Evolutionary conservation across 2,329 filamentous ascomycete species (phyloP), one percentile per base, ranked within the genome.

Genomic region (Trichoderma breve): DNA sequence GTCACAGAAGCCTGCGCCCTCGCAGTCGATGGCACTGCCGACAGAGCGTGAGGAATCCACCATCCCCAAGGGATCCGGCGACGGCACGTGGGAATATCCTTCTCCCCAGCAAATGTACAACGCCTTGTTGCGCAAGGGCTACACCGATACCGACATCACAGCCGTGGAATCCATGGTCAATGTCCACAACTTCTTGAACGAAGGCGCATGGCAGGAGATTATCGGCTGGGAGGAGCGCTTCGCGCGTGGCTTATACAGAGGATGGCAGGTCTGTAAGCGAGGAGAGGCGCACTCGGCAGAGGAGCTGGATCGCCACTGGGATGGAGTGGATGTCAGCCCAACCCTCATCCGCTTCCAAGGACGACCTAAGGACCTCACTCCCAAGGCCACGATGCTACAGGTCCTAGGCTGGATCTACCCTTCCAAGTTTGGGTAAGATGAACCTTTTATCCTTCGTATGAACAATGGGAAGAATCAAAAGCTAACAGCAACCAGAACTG

Each of bases 71-170:
- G 93, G 93, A 77, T 90, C 92, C 73, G 88, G 89, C 62, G 87
- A 91, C 67, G 89, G 90, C 61, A 97, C 71, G 78, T 99, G 96
- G 96, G 96, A 98, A 82, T 99, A 99, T 80, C 96, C 96, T 0
- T 98, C 94, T 0, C 95, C 96, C 0, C 96, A 99, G 84, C 96
- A 99, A 83, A 99, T 99, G 96, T 99, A 98, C 86, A 98, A 99
- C 79, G 96, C 96, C 8, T 92, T 99, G 83, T 85, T 98, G 73
- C 92, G 96, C 74, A 99, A 99, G 83, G 96, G 96, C 72, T 96
- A 98, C 82, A 94, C 92, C 0, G 95, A 98, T 80, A 98, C 96
- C 0, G 95, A 97, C 71, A 89, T 94, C 70, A 96, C 95, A 24
- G 94, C 95, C 4, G 95, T 99, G 15, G 95, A 98, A 82, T 91